These are phyloP conservation scores for Acer negundo DNA, from an alignment of 345 rosid genomes.

Conservation along the genomic window DNA sequence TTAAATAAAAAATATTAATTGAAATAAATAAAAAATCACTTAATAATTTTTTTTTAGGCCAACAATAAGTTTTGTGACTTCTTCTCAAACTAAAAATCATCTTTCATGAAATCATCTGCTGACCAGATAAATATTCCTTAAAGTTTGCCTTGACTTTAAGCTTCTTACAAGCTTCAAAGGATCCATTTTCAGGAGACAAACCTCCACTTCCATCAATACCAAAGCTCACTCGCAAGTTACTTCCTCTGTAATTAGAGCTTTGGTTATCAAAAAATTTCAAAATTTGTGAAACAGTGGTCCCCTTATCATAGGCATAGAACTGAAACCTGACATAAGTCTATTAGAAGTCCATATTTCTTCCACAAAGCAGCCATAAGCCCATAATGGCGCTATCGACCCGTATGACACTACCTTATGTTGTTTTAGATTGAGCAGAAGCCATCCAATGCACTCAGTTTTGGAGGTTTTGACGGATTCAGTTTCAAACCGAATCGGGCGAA, in stretches of 20 bases:
- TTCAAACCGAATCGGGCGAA: too few relatives aligned
- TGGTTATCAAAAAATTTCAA: slow-evolving; percentile 38
- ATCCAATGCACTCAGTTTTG: slow-evolving; percentile 50
- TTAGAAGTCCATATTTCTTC: slow-evolving; percentile 53
- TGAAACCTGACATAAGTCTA: slow-evolving; percentile 63
- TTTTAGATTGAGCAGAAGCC: slow-evolving; percentile 39
- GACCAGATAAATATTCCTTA: slow-evolving; percentile 58
- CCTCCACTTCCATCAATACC: slow-evolving; percentile 52
- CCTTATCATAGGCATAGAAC: slow-evolving; percentile 53
- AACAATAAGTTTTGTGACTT: slow-evolving; percentile 39
- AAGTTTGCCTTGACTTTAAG: slow-evolving; percentile 39
- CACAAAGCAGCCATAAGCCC: slow-evolving; percentile 46
- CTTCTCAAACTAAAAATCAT: slow-evolving; percentile 38
- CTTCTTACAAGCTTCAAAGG: slow-evolving; percentile 41
- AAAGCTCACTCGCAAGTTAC: slow-evolving; percentile 48
- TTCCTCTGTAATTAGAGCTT: slow-evolving; percentile 42
- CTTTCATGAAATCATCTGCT: slow-evolving; percentile 15
- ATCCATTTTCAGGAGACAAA: slow-evolving; percentile 42
- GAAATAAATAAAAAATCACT: neutral
- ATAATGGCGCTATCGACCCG: slow-evolving; percentile 57
- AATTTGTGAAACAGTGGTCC: too few relatives aligned
- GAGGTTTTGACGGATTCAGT: too few relatives aligned
- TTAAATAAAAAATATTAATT: too few relatives aligned
- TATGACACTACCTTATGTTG: slow-evolving; percentile 31
- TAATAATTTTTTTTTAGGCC: slow-evolving; percentile 5